Conservation (phyloP, 2,329 filamentous ascomycete species). For the Sordariomycetes sp. region DNA sequence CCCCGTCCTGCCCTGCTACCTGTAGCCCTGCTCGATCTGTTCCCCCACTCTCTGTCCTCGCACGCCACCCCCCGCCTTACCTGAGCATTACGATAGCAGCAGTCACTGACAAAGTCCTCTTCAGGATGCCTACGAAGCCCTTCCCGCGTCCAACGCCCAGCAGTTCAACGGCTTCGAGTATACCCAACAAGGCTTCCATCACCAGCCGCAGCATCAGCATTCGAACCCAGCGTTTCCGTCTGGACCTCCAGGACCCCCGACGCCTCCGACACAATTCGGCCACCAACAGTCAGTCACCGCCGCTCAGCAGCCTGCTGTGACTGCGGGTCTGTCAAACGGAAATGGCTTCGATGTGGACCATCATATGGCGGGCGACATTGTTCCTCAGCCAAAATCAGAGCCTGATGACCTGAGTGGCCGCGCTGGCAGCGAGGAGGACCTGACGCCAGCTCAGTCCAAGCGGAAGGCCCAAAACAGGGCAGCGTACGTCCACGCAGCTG, state of each 20-base stretch:
- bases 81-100: conserved; percentile 23
- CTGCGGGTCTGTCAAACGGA: conserved; percentile 14
- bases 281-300: conserved; percentile 11
- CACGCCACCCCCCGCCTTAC: conserved; percentile 16
- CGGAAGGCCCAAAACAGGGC: conserved; percentile 54
- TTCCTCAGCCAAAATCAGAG: conserved; percentile 27
- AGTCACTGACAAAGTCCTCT: conserved; percentile 11
- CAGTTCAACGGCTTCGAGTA: conserved; percentile 36
- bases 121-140: conserved; percentile 41
- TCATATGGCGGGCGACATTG: conserved; percentile 6
- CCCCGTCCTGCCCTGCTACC: conserved; percentile 14
- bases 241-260: conserved; percentile 35
- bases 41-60: conserved; percentile 17
- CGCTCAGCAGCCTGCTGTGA: conserved; percentile 11
- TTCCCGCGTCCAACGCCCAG: conserved; percentile 24
- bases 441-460: conserved; percentile 48
- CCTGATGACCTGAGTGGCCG: conserved; percentile 21
- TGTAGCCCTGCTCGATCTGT: too few species aligned
- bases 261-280: conserved; percentile 34
- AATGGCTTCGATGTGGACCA: conserved; percentile 10
- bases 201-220: conserved; percentile 13
- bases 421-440: conserved; percentile 41
- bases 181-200: conserved; percentile 24
- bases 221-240: conserved; percentile 19
- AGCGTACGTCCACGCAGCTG: conserved; percentile 37